Conservation (phyloP, 495 filamentous ascomycete genomes). For the Cercophora newfieldiana region DNA sequence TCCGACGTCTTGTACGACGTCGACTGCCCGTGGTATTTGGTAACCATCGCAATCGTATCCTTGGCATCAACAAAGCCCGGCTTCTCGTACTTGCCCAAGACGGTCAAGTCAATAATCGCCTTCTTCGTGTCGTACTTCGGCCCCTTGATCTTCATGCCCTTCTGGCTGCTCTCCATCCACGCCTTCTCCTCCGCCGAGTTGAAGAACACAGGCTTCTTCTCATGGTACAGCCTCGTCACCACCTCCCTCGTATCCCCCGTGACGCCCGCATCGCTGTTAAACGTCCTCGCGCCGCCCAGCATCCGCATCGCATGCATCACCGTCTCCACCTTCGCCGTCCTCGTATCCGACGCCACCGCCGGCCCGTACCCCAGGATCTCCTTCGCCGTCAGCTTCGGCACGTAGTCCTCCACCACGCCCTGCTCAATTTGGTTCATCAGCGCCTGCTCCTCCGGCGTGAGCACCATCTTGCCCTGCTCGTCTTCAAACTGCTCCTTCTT, state of each 20-base stretch:
- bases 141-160: constrained; percentile 17
- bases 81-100: constrained; percentile 44
- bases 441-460: constrained; percentile 23
- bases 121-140: constrained; percentile 34
- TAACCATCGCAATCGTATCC: constrained; percentile 37
- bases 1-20: constrained; percentile 27
- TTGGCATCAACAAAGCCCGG: constrained; percentile 30
- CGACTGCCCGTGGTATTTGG: constrained; percentile 34
- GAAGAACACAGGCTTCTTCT: constrained; percentile 35
- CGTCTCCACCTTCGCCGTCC: constrained; percentile 28
- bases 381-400: constrained; percentile 25
- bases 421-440: constrained; percentile 28
- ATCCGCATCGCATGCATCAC: constrained; percentile 35
- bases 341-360: constrained; percentile 30
- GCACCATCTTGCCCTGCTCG: constrained; percentile 16
- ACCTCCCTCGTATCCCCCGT: constrained; percentile 25
- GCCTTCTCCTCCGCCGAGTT: constrained; percentile 35
- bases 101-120: constrained; percentile 38
- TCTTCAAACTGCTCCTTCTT: neutral
- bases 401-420: constrained; percentile 30
- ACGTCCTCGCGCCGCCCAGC: constrained; percentile 32
- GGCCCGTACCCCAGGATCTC: constrained; percentile 34
- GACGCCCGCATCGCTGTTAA: constrained; percentile 26
- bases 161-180: constrained; percentile 32
- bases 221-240: constrained; percentile 15